These are phyloP conservation scores for Elongisporangium prolatum DNA, from an alignment of 352 stramenopile genomes.

Conservation along the genomic window DNA sequence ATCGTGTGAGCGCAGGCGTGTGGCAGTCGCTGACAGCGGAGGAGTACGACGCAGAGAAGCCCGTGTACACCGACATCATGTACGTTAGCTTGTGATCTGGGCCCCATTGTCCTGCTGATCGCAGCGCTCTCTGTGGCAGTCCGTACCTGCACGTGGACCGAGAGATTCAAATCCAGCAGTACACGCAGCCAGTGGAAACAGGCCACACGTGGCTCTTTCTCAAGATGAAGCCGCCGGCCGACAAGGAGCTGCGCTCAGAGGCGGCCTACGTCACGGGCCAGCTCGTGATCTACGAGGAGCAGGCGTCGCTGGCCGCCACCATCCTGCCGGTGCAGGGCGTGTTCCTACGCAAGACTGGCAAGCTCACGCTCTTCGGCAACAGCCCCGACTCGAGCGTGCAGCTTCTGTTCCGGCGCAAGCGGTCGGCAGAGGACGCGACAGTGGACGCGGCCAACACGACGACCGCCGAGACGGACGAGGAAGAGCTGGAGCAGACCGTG, in stretches of 20 bases:
- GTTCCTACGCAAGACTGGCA: constrained; percentile 65
- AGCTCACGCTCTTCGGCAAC: constrained; percentile 82
- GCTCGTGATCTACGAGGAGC: constrained; percentile 80
- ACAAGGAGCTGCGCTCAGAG: constrained; percentile 61
- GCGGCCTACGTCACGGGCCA: constrained; percentile 78
- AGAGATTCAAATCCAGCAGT: constrained; percentile 74
- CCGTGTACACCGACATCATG: constrained; percentile 65
- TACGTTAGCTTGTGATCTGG: constrained; percentile 10
- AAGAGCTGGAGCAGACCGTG: constrained; percentile 5
- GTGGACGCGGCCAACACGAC: constrained; percentile 13
- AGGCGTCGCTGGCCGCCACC: constrained; percentile 68
- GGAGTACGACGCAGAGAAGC: constrained; percentile 55
- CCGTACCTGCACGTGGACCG: constrained; percentile 72
- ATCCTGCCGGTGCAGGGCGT: constrained; percentile 82
- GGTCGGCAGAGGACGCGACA: constrained; percentile 2
- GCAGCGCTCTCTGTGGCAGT: constrained; percentile 8
- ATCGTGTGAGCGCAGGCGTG: constrained; percentile 19
- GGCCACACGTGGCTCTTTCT: constrained; percentile 78
- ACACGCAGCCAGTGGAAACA: constrained; percentile 62
- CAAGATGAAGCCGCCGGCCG: constrained; percentile 71
- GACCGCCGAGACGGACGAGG: constrained; percentile 16
- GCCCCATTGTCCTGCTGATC: not conserved
- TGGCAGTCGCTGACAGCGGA: constrained; percentile 55
- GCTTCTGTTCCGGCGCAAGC: constrained; percentile 54
- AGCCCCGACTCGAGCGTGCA: constrained; percentile 75